Evolutionary conservation across 2,329 filamentous ascomycete genomes (phyloP).

Genomic region (Aulographum hederae): DNA sequence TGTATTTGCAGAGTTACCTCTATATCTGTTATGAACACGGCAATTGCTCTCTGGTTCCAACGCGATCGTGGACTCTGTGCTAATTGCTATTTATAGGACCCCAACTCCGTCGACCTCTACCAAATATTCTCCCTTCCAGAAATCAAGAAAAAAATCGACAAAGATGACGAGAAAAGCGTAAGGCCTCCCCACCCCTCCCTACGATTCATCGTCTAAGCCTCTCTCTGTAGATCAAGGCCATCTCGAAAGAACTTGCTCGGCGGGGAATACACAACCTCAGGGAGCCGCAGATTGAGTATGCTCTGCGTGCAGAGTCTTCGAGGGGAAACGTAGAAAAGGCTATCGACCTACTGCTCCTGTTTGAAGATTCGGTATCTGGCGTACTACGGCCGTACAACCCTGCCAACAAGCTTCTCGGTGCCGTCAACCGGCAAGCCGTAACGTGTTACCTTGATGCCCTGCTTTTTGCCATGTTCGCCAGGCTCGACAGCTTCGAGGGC

Average conservation of each 20-base stretch:
- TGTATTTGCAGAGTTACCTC: too few species aligned
- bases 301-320: constrained; percentile 42
- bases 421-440: constrained; percentile 67
- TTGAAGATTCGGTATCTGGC: constrained; percentile 67
- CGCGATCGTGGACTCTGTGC: too few species aligned
- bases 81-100: too few species aligned
- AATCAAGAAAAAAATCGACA: constrained; percentile 31
- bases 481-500: constrained; percentile 76
- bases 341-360: constrained; percentile 56
- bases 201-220: neutral
- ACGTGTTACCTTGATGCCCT: constrained; percentile 92
- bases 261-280: constrained; percentile 37
- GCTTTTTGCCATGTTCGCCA: constrained; percentile 89
- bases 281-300: constrained; percentile 44
- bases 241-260: constrained; percentile 32
- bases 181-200: constrained; percentile 3
- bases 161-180: constrained; percentile 35
- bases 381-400: constrained; percentile 60
- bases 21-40: too few species aligned
- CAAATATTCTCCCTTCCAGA: constrained; percentile 46
- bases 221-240: constrained; percentile 25
- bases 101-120: constrained; percentile 41
- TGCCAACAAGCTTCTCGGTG: constrained; percentile 55
- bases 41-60: too few species aligned
- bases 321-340: constrained; percentile 56